Evolutionary conservation across 345 rosid genomes (phyloP).

Genomic region (Firmiana major): DNA sequence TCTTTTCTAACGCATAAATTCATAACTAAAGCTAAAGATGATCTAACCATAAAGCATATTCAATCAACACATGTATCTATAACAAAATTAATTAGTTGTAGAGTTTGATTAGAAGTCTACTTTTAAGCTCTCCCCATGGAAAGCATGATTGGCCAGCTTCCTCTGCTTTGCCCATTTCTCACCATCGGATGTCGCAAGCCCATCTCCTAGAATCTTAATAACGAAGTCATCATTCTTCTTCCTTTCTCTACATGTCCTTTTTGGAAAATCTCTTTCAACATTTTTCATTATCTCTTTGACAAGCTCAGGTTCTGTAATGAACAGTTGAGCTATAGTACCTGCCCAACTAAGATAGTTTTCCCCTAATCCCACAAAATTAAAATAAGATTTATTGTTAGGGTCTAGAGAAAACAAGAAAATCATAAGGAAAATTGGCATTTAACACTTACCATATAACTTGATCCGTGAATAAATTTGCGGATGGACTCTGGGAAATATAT

Average conservation of each 20-base stretch:
- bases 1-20: too few relatives aligned
- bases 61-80: too few relatives aligned
- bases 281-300: slow-evolving; percentile 36
- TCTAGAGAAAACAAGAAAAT: background rate
- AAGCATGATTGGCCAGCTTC: slow-evolving; percentile 43
- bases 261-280: slow-evolving; percentile 20
- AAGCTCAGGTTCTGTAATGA: slow-evolving; percentile 34
- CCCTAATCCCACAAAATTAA: slow-evolving; percentile 13
- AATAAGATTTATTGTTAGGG: too few relatives aligned
- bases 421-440: background rate
- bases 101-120: slow-evolving; percentile 2
- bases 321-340: slow-evolving; percentile 35
- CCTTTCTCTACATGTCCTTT: background rate
- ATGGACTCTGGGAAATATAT: slow-evolving; percentile 22
- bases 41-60: too few relatives aligned
- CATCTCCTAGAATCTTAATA: slow-evolving; percentile 29
- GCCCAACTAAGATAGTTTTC: slow-evolving; percentile 32
- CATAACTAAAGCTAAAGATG: too few relatives aligned
- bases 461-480: slow-evolving; percentile 28
- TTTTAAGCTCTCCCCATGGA: slow-evolving; percentile 23
- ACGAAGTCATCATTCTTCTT: slow-evolving; percentile 10
- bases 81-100: too few relatives aligned
- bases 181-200: slow-evolving; percentile 24
- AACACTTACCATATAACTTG: slow-evolving; percentile 9
- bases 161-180: slow-evolving; percentile 45